Conservation (phyloP, 2,329 filamentous ascomycete genomes). For the Nemania bipapillata region DNA sequence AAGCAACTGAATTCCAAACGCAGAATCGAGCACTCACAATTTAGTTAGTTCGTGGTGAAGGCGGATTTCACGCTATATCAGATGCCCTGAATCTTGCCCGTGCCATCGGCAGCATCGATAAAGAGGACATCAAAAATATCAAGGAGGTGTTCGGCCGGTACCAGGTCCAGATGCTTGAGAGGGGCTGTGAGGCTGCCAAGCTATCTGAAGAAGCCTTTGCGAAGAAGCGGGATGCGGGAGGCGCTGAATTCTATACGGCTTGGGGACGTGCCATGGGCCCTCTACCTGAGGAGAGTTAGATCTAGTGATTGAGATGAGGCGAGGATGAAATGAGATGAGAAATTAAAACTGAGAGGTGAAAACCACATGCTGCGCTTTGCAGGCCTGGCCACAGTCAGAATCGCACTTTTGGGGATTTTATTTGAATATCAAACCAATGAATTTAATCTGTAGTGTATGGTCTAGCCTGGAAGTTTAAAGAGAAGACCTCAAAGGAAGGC, state of each 20-base stretch:
- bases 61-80: conserved; percentile 43
- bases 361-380: no score
- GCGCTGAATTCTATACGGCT: conserved; percentile 26
- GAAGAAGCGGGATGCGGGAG: conserved; percentile 32
- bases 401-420: no score
- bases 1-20: no score
- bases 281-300: conserved; percentile 38
- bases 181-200: conserved; percentile 44
- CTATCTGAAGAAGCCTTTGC: conserved; percentile 41
- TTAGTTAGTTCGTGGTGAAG: conserved; percentile 40
- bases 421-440: no score
- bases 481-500: no score
- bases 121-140: conserved; percentile 34
- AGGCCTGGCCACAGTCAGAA: no score
- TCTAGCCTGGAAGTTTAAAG: no score
- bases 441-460: no score
- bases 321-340: background rate
- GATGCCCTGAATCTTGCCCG: conserved; percentile 63
- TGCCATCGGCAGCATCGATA: conserved; percentile 40
- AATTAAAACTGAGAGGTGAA: no score
- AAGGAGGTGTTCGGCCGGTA: conserved; percentile 44
- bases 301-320: background rate
- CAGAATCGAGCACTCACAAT: background rate
- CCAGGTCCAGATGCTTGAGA: conserved; percentile 48
- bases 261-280: conserved; percentile 40